These are phyloP conservation scores for Phytophthora sp. DNA, from an alignment of 352 stramenopile genomes.

Conservation along the genomic window DNA sequence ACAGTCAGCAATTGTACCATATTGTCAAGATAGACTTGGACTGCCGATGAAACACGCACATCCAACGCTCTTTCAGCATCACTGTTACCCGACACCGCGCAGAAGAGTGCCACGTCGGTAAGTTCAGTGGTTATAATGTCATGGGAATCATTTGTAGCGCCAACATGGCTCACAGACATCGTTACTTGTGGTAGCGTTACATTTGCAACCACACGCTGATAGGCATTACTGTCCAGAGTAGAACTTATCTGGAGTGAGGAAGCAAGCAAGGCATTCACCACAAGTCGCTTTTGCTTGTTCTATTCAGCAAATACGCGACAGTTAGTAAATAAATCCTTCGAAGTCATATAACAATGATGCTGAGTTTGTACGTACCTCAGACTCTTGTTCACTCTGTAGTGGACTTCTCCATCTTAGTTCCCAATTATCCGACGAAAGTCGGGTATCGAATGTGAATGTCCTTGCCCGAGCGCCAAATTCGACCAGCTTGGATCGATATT, in stretches of 20 bases:
- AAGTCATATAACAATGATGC: no score
- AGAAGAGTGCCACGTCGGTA: slow-evolving; percentile 45
- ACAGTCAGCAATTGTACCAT: slow-evolving; percentile 75
- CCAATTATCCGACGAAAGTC: slow-evolving; percentile 70
- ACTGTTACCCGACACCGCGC: slow-evolving; percentile 30
- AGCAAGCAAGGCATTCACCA: slow-evolving; percentile 71
- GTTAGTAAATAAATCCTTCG: no score
- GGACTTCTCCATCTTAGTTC: slow-evolving; percentile 78
- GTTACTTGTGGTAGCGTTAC: slow-evolving; percentile 40
- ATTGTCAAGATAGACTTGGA: slow-evolving; percentile 76
- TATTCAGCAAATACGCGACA: slow-evolving; percentile 34
- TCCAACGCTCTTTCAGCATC: slow-evolving; percentile 22
- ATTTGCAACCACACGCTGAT: slow-evolving; percentile 43
- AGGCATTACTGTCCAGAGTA: slow-evolving; percentile 40
- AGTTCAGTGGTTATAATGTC: slow-evolving; percentile 67
- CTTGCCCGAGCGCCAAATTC: slow-evolving; percentile 45
- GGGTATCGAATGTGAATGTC: slow-evolving; percentile 35
- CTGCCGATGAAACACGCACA: slow-evolving; percentile 42
- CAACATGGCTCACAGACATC: slow-evolving; percentile 51
- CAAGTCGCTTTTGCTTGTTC: slow-evolving; percentile 68
- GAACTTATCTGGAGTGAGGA: slow-evolving; percentile 74
- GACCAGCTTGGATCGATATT: slow-evolving; percentile 47
- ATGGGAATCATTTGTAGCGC: slow-evolving; percentile 46
- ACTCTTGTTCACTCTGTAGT: slow-evolving; percentile 58
- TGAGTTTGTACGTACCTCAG: slow-evolving; percentile 60